These are phyloP conservation scores for Mucor indicus DNA, from an alignment of 371 early-diverging fungal species.

Conservation along the genomic window DNA sequence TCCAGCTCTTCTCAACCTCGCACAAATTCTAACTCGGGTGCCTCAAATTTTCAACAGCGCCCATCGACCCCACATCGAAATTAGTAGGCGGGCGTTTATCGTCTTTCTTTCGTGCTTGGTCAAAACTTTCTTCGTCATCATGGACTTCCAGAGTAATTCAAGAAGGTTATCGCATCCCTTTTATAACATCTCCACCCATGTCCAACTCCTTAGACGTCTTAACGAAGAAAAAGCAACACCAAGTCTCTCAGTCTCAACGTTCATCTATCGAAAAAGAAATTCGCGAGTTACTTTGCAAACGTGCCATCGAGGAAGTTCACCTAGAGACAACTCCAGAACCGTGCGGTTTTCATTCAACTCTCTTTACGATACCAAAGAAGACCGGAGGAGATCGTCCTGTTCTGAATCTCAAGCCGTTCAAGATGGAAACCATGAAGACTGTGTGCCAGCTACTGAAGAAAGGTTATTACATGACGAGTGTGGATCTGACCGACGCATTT, in stretches of 20 bases:
- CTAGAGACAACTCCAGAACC: constrained; percentile 11
- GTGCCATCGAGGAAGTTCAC: too few relatives aligned
- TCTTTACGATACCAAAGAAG: constrained; percentile 26
- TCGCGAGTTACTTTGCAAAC: constrained; percentile 17
- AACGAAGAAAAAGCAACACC: too few relatives aligned
- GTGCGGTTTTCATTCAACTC: constrained; percentile 16
- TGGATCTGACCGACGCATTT: too few relatives aligned
- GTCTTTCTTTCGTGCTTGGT: constrained; percentile 19
- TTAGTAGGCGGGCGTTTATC: constrained; percentile 25
- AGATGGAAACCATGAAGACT: constrained; percentile 24
- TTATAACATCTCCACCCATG: constrained; percentile 14
- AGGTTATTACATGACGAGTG: too few relatives aligned
- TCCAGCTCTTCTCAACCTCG: neutral
- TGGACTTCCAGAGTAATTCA: constrained; percentile 18
- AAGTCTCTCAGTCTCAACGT: too few relatives aligned
- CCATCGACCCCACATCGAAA: constrained; percentile 2
- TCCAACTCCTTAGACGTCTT: neutral
- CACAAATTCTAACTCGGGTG: neutral
- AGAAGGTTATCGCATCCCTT: constrained; percentile 22
- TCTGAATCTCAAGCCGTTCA: constrained; percentile 33
- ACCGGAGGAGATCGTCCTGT: constrained; percentile 22
- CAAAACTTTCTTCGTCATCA: constrained; percentile 10
- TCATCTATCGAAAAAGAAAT: constrained; percentile 19
- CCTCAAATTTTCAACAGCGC: neutral
- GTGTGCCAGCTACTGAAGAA: neutral